phyloP scores from a whole-genome alignment of 2,329 filamentous ascomycete species.

The Fusarium torulosum region DNA sequence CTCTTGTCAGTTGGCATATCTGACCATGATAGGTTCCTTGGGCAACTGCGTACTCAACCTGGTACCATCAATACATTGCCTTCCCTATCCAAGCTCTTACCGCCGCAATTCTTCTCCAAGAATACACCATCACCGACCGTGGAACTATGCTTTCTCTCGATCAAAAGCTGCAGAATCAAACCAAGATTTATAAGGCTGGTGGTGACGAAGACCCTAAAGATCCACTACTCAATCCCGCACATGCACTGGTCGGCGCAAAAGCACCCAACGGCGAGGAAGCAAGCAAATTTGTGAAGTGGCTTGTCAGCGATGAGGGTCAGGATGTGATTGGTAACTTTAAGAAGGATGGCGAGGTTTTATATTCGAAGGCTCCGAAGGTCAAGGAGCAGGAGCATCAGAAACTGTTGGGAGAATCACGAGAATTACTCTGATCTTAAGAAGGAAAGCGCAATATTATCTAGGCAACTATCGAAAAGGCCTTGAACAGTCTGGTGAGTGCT shows the following conservation, averaged over 20 bases:
- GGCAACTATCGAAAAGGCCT: too few relatives aligned
- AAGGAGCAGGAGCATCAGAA: background rate
- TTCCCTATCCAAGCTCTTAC: conserved; percentile 61
- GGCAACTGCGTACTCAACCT: conserved; percentile 58
- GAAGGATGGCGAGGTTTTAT: conserved; percentile 32
- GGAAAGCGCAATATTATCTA: too few relatives aligned
- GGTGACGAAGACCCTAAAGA: conserved; percentile 52
- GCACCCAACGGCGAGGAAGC: conserved; percentile 31
- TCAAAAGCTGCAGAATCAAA: conserved; percentile 49
- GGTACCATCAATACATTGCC: conserved; percentile 61
- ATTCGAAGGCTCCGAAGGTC: conserved; percentile 16
- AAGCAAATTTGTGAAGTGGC: conserved; percentile 31
- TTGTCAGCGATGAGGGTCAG: conserved; percentile 35
- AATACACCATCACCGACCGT: conserved; percentile 62
- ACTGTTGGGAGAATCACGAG: background rate
- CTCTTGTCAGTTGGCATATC: background rate
- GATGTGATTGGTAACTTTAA: conserved; percentile 30
- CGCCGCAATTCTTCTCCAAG: conserved; percentile 56
- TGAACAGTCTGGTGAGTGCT: too few relatives aligned
- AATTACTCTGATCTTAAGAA: too few relatives aligned
- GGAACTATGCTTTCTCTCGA: conserved; percentile 59
- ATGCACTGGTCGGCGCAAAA: conserved; percentile 17
- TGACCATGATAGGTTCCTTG: conserved; percentile 52
- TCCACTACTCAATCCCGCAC: conserved; percentile 58
- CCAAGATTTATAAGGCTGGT: conserved; percentile 54